These are phyloP conservation scores for Capronia coronata DNA, from an alignment of 2,329 filamentous ascomycete genomes.

Conservation along the genomic window DNA sequence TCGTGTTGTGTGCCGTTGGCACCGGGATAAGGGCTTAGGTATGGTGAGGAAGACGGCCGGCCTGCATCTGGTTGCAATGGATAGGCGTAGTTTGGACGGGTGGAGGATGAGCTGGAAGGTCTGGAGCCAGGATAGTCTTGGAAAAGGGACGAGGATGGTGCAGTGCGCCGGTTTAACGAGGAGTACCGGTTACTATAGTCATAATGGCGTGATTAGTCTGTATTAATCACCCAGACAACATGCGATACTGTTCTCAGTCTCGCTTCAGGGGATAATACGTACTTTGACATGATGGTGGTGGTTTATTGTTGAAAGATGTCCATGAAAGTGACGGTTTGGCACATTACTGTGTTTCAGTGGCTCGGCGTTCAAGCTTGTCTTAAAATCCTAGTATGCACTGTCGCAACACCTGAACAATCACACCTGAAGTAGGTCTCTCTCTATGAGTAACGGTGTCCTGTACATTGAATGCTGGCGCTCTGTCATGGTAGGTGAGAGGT, in stretches of 20 bases:
- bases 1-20: slow-evolving; percentile 14
- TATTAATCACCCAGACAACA: no score
- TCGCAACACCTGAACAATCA: no score
- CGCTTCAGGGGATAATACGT: slow-evolving; percentile 2
- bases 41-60: slow-evolving; percentile 13
- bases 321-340: slow-evolving; percentile 1
- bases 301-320: slow-evolving; percentile 4
- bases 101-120: slow-evolving; percentile 25
- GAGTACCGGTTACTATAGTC: slow-evolving; percentile 45
- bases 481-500: no score
- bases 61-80: slow-evolving; percentile 6
- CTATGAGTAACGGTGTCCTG: no score
- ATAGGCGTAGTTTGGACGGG: slow-evolving; percentile 21
- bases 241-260: neutral
- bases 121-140: slow-evolving; percentile 42
- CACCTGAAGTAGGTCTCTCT: no score
- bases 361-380: neutral
- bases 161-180: slow-evolving; percentile 59
- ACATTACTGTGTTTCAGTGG: neutral
- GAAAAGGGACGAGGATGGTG: slow-evolving; percentile 61
- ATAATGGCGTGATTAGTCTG: neutral
- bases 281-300: slow-evolving; percentile 18
- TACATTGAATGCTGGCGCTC: no score
- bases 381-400: no score
- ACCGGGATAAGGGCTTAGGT: slow-evolving; percentile 12